Conservation (phyloP, 2,329 filamentous ascomycete species). For the Claviceps sorghi region DNA sequence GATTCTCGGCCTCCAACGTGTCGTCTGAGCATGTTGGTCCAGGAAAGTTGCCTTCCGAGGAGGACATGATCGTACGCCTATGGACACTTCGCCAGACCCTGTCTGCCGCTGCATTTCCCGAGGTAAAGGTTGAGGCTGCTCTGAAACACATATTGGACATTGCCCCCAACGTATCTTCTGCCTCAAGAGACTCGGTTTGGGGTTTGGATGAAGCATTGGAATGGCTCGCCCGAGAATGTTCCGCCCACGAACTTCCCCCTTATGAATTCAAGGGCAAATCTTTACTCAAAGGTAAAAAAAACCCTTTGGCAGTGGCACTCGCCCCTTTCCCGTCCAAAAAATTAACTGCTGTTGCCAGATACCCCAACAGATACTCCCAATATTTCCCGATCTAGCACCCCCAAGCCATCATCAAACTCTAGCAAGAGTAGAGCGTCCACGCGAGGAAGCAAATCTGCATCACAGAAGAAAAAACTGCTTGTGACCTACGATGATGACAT, state of each 20-base stretch:
- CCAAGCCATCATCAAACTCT: slow-evolving; percentile 19
- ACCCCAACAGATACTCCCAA: slow-evolving; percentile 35
- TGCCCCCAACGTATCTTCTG: slow-evolving; percentile 42
- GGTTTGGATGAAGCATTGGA: slow-evolving; percentile 78
- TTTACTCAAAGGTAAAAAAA: slow-evolving; percentile 21
- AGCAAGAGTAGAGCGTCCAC: slow-evolving; percentile 21
- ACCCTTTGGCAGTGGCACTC: background rate
- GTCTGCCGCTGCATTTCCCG: slow-evolving; percentile 51
- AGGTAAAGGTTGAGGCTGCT: slow-evolving; percentile 45
- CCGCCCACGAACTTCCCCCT: slow-evolving; percentile 51
- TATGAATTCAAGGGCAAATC: slow-evolving; percentile 40
- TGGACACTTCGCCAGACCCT: slow-evolving; percentile 76
- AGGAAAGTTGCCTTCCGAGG: slow-evolving; percentile 49
- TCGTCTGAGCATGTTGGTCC: slow-evolving; percentile 27
- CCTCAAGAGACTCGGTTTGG: slow-evolving; percentile 57
- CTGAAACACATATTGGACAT: slow-evolving; percentile 54
- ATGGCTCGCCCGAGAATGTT: slow-evolving; percentile 72
- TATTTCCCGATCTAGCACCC: slow-evolving; percentile 35
- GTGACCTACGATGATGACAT: slow-evolving; percentile 53
- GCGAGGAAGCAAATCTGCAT: slow-evolving; percentile 2
- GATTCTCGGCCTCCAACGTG: slow-evolving; percentile 38
- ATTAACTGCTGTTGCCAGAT: slow-evolving; percentile 20
- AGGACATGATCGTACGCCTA: slow-evolving; percentile 62
- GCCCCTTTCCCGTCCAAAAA: background rate
- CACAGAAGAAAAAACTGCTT: slow-evolving; percentile 24